These are phyloP conservation scores for Mucor velutinosus DNA, from an alignment of 371 early-diverging fungal genomes.

Conservation along the genomic window DNA sequence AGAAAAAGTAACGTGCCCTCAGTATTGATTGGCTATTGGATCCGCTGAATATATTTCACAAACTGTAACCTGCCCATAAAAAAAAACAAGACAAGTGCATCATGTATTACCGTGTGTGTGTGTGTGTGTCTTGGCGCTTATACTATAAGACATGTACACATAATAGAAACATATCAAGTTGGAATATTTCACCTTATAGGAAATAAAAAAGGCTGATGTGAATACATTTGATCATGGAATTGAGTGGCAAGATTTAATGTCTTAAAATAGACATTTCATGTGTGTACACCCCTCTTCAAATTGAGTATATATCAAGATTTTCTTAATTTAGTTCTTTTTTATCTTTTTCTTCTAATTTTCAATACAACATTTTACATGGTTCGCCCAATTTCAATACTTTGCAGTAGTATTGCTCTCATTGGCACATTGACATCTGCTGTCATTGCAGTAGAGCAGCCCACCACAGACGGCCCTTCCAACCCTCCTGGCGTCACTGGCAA, in stretches of 20 bases:
- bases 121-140: not conserved
- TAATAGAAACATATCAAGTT: not conserved
- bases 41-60: not conserved
- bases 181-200: not conserved
- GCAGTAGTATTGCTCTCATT: conserved; percentile 3
- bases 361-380: not conserved
- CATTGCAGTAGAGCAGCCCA: conserved; percentile 10
- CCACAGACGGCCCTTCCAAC: conserved; percentile 19
- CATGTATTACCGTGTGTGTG: not conserved
- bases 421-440: not conserved
- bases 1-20: conserved; percentile 9
- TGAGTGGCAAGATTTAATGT: not conserved
- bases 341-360: not conserved
- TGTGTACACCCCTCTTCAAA: conserved; percentile 1
- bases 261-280: conserved; percentile 12
- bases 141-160: not conserved
- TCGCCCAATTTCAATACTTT: conserved; percentile 4
- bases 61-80: not conserved
- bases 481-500: conserved; percentile 29
- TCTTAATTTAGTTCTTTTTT: not conserved
- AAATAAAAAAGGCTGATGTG: not conserved
- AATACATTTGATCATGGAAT: not conserved
- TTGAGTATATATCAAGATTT: not conserved
- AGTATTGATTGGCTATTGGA: not conserved
- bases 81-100: not conserved